Percentiles rank a stretch among this genome's conserved stretches.
Evolutionary conservation across 1,139 yeast genomes (phyloP).

Genomic region (Starmera stellimalicola): DNA sequence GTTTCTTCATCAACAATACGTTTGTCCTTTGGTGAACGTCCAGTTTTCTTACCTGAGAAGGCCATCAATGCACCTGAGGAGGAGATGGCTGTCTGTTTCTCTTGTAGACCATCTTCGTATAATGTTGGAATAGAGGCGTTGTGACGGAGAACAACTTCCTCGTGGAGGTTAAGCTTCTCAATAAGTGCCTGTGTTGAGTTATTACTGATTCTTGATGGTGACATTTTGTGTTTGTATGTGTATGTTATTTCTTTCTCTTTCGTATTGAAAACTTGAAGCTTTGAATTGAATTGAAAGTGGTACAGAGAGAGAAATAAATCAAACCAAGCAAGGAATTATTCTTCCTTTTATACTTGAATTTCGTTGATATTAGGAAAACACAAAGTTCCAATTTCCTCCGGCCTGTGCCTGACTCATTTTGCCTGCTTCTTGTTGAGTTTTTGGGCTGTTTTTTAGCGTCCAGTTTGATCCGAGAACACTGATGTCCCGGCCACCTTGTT

Average conservation of each 20-base stretch:
- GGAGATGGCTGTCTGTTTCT: constrained; percentile 85
- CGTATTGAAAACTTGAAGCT: too few relatives aligned
- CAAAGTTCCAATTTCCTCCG: constrained; percentile 1
- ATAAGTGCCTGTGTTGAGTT: constrained; percentile 16
- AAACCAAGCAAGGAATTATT: neutral
- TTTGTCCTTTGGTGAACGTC: constrained; percentile 97
- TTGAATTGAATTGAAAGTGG: too few relatives aligned
- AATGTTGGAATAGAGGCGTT: constrained; percentile 90
- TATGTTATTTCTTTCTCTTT: neutral
- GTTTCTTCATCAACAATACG: constrained; percentile 94
- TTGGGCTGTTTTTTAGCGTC: neutral
- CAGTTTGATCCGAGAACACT: too few relatives aligned
- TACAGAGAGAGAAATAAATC: too few relatives aligned
- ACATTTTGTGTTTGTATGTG: constrained; percentile 11
- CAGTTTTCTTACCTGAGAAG: constrained; percentile 91
- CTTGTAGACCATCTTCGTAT: constrained; percentile 89
- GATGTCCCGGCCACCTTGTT: too few relatives aligned
- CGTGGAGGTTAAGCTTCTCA: constrained; percentile 24
- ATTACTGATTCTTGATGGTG: constrained; percentile 16
- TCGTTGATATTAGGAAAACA: neutral
- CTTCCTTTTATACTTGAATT: neutral
- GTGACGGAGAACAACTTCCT: constrained; percentile 41
- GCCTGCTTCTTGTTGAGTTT: neutral
- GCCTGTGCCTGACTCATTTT: neutral
- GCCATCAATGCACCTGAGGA: constrained; percentile 95